phyloP scores from a whole-genome alignment of 106 monocot species.

The Agapanthus africanus region DNA sequence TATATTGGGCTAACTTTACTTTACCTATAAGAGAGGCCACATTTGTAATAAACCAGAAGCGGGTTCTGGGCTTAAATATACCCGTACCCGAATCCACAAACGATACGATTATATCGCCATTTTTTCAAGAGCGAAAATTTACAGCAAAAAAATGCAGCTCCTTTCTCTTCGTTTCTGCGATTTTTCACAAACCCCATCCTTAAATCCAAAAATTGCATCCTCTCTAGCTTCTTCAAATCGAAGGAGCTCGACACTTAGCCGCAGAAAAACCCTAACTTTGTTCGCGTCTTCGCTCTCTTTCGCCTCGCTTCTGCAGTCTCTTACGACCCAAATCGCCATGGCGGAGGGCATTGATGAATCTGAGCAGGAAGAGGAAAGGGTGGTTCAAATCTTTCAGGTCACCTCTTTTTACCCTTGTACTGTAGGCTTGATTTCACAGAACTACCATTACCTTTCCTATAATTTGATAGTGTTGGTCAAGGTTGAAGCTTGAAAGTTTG shows the following conservation, averaged over 20 bases:
- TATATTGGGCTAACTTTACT: not conserved
- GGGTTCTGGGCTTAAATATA: too few species aligned
- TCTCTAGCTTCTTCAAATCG: not conserved
- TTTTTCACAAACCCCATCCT: not conserved
- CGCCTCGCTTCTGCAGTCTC: not conserved
- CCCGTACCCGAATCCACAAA: too few species aligned
- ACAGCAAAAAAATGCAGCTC: not conserved
- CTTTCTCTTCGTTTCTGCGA: not conserved
- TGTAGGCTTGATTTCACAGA: too few species aligned
- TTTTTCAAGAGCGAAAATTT: too few species aligned
- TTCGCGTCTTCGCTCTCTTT: not conserved
- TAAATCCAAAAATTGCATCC: not conserved
- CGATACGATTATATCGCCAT: too few species aligned
- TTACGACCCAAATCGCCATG: not conserved
- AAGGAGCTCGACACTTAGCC: conserved; percentile 1
- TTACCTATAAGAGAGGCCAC: not conserved
- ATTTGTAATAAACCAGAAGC: too few species aligned
- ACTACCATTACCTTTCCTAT: too few species aligned
- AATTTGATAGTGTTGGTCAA: too few species aligned
- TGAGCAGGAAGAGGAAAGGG: conserved; percentile 34
- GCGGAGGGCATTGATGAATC: conserved; percentile 23
- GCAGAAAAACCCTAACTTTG: conserved; percentile 7
- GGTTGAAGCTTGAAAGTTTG: too few species aligned
- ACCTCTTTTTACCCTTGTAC: not conserved
- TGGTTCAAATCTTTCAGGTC: conserved; percentile 43